These are phyloP conservation scores for Clathrus columnatus DNA, from an alignment of 768 basidiomycete species.

Conservation along the genomic window DNA sequence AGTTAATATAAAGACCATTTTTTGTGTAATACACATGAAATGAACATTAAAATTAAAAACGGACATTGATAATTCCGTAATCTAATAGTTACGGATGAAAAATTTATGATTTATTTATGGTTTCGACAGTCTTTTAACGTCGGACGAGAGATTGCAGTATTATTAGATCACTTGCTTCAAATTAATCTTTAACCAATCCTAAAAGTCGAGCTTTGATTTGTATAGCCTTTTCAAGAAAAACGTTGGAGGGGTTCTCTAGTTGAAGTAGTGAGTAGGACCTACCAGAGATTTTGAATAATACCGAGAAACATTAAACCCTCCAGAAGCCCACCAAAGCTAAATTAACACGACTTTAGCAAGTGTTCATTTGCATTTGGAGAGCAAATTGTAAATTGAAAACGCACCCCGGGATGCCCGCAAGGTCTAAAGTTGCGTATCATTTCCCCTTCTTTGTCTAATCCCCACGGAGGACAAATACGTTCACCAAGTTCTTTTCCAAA, in stretches of 20 bases:
- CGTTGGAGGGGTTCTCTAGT: not conserved
- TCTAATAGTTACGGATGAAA: no score
- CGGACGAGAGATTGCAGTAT: no score
- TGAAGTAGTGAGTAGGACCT: slow-evolving; percentile 2
- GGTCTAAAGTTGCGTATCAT: slow-evolving; percentile 29
- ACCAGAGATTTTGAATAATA: slow-evolving; percentile 32
- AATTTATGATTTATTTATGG: no score
- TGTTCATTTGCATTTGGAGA: not conserved
- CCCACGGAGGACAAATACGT: slow-evolving; percentile 26
- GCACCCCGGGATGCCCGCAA: slow-evolving; percentile 31
- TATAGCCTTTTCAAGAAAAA: no score
- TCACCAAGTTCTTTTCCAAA: slow-evolving; percentile 31
- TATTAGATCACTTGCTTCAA: no score
- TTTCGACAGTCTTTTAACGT: no score
- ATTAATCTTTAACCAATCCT: no score
- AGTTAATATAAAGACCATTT: no score
- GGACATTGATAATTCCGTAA: no score
- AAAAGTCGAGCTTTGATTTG: no score
- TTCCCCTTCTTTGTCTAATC: slow-evolving; percentile 35
- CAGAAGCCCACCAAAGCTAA: slow-evolving; percentile 14
- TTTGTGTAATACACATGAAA: no score
- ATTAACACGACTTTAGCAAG: not conserved
- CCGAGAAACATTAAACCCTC: slow-evolving; percentile 28
- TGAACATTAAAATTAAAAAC: no score
- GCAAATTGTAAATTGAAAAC: not conserved